Base-by-base conservation (phyloP, 441 rosid species). In the Populus hybrid region DNA sequence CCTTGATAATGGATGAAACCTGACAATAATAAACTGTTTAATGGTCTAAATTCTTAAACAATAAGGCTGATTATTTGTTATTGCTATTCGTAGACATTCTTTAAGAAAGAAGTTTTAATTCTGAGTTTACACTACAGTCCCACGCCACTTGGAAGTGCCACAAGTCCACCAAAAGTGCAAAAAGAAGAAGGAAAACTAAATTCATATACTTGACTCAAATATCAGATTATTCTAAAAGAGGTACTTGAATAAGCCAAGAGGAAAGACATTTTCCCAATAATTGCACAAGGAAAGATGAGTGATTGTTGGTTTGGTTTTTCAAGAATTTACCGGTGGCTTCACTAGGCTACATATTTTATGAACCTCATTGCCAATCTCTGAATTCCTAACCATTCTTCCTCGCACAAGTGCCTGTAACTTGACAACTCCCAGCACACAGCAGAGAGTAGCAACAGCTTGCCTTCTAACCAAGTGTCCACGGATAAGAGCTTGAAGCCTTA, bases 401-500 rank as follows among this genome's bases (percentile, higher is more conserved):
- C 99, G 97, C 67, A 92, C 93, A 70, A 97, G 79, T 18, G 89
- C 83, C 87, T 97, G 99, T 90, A 97, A 87, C 86, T 97, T 97
- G 82, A 92, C 85, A 80, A 94, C 88, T 76, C 96, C 98, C 76
- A 90, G 97, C 78, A 94, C 84, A 64, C 97, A 97, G 69, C 90
- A 86, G 61, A 97, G 84, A 42, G 99, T 88, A 68, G 95, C 98
- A 88, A 87, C 88, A 75, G 98, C 99, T 82, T 90, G 98, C 76
- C 82, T 92, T 82, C 99, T 89, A 76, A 94, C 98, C 85, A 97
- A 80, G 86, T 92, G 95, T 63, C 99, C 98, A 31, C 98, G 94
- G 40, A 92, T 91, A 69, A 95, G 93, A 78, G 99, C 98, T 88
- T 97, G 99, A 83, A 97, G 89, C 88, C 90, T 92, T 53, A 94